phyloP scores from a whole-genome alignment of 2,329 filamentous ascomycete species.

The Emergomyces pasteurianus region DNA sequence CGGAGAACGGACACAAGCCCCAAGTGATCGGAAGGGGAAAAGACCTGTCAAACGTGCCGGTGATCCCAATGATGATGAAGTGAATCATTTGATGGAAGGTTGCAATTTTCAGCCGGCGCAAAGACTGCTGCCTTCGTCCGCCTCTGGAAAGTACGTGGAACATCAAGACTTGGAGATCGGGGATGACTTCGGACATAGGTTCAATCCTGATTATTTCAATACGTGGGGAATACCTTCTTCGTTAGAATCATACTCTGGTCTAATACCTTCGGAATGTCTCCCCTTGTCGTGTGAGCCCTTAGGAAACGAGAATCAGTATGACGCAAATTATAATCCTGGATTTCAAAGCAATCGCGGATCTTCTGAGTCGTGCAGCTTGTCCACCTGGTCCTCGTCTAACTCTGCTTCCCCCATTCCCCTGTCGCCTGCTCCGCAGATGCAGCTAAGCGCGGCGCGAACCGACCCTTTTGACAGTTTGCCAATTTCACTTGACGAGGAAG shows the following conservation, averaged over 20 bases:
- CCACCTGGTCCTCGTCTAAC: background rate
- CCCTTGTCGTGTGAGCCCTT: background rate
- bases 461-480: constrained; percentile 28
- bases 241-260: background rate
- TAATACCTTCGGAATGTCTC: background rate
- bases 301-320: background rate
- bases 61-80: background rate
- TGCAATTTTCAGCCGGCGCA: background rate
- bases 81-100: too few relatives aligned
- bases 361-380: background rate
- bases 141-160: background rate
- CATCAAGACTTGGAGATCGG: background rate
- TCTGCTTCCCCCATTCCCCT: background rate
- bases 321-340: background rate
- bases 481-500: constrained; percentile 20
- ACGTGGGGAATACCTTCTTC: background rate
- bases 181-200: background rate
- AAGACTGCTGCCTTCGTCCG: too few relatives aligned
- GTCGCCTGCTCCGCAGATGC: constrained; percentile 18
- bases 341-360: background rate
- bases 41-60: too few relatives aligned
- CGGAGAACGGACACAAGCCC: background rate
- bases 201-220: background rate
- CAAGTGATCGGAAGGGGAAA: background rate
- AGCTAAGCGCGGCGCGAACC: constrained; percentile 26